phyloP scores from a whole-genome alignment of 2,329 filamentous ascomycete species.

The Phialophora macrospora region DNA sequence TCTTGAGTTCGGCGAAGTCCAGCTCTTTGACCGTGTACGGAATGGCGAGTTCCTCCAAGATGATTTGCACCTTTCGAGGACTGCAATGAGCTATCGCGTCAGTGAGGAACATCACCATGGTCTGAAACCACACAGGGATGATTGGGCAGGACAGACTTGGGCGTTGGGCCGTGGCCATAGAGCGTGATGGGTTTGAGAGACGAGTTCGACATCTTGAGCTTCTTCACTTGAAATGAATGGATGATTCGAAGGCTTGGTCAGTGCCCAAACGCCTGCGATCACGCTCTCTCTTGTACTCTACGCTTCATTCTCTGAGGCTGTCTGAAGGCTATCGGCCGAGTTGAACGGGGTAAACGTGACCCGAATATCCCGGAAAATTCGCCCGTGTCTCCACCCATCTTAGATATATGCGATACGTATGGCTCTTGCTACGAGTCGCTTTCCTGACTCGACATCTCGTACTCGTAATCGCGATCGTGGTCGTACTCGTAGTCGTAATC shows the following conservation, averaged over 20 bases:
- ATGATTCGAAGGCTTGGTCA: neutral
- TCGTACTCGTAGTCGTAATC: neutral
- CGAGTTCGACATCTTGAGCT: conserved; percentile 8
- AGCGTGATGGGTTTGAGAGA: conserved; percentile 1
- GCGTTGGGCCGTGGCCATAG: conserved; percentile 2
- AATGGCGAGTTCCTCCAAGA: conserved; percentile 44
- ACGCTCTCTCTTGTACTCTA: neutral
- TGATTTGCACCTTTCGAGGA: conserved; percentile 41
- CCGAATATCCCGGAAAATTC: neutral
- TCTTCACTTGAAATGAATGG: neutral
- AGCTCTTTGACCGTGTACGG: conserved; percentile 41
- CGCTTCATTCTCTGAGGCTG: neutral
- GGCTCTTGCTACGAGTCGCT: neutral
- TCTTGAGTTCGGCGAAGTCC: conserved; percentile 40
- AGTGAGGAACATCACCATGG: neutral
- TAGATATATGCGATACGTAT: neutral
- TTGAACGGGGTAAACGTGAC: neutral
- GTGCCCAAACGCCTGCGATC: neutral
- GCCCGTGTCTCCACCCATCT: neutral
- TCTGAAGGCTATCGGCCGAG: neutral
- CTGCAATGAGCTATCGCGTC: conserved; percentile 14
- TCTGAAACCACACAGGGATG: neutral
- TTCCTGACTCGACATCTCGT: neutral
- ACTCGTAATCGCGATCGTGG: neutral
- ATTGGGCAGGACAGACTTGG: conserved; percentile 1